Conservation (phyloP, 352 stramenopile genomes). For the Phytophthora syringae region DNA sequence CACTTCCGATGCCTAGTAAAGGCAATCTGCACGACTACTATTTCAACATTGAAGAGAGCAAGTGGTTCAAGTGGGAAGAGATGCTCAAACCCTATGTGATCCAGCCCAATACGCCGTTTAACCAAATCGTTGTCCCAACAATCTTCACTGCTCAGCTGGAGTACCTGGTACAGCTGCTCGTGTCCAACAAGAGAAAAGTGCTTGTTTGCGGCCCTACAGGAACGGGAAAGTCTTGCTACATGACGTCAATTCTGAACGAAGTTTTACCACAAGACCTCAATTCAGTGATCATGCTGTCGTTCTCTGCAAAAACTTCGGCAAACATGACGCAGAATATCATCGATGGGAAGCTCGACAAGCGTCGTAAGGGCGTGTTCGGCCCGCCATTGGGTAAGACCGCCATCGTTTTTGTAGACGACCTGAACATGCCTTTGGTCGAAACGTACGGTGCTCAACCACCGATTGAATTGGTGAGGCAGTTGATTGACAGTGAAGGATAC, state of each 20-base stretch:
- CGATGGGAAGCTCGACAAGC: conserved; percentile 95
- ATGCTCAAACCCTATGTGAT: conserved; percentile 90
- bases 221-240: conserved; percentile 93
- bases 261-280: conserved; percentile 82
- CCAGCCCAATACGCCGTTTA: conserved; percentile 85
- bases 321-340: conserved; percentile 97
- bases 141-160: conserved; percentile 93
- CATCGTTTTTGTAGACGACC: conserved; percentile 94
- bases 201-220: conserved; percentile 94
- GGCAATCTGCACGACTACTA: conserved; percentile 88
- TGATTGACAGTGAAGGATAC: conserved; percentile 91
- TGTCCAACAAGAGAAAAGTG: conserved; percentile 83
- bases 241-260: conserved; percentile 88
- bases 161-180: conserved; percentile 86
- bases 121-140: conserved; percentile 94
- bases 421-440: conserved; percentile 97
- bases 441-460: conserved; percentile 94
- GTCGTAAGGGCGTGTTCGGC: conserved; percentile 92
- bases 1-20: conserved; percentile 67
- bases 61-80: conserved; percentile 93
- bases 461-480: conserved; percentile 92
- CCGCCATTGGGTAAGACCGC: conserved; percentile 87
- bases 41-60: conserved; percentile 83
- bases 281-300: conserved; percentile 90
- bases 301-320: conserved; percentile 93